Conservation (phyloP, 2,329 filamentous ascomycete genomes). For the Neonectria punicea region DNA sequence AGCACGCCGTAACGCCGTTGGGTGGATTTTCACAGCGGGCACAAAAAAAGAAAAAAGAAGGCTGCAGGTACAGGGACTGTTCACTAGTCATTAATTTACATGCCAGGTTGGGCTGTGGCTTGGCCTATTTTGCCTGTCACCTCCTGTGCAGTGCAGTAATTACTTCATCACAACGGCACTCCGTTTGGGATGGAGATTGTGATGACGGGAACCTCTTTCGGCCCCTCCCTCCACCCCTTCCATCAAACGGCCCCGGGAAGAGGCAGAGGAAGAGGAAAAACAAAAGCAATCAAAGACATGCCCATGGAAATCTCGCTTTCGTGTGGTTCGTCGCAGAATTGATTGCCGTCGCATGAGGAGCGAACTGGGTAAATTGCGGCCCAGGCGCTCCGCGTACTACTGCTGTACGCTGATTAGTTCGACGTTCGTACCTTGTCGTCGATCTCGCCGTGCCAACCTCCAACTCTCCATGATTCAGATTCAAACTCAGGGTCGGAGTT, state of each 20-base stretch:
- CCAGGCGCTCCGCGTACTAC: not conserved
- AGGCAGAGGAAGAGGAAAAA: not conserved
- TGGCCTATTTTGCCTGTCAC: not conserved
- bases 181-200: not conserved
- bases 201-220: not conserved
- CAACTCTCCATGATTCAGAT: constrained; percentile 14
- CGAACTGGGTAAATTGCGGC: constrained; percentile 7
- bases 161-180: not conserved
- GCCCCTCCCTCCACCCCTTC: too few species aligned
- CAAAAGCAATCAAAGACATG: not conserved
- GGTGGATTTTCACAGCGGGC: not conserved
- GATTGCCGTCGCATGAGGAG: constrained; percentile 14
- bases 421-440: constrained; percentile 14
- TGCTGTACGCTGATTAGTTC: not conserved
- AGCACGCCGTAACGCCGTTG: not conserved
- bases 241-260: too few species aligned
- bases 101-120: not conserved
- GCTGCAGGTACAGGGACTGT: not conserved
- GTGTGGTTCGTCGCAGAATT: constrained; percentile 17
- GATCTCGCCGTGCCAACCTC: constrained; percentile 19
- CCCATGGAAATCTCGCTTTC: constrained; percentile 25
- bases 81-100: not conserved
- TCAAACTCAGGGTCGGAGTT: not conserved
- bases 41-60: not conserved
- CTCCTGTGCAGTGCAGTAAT: too few species aligned